Evolutionary conservation across 495 filamentous ascomycete species (phyloP).

Genomic region (Penicillium coprophilum): DNA sequence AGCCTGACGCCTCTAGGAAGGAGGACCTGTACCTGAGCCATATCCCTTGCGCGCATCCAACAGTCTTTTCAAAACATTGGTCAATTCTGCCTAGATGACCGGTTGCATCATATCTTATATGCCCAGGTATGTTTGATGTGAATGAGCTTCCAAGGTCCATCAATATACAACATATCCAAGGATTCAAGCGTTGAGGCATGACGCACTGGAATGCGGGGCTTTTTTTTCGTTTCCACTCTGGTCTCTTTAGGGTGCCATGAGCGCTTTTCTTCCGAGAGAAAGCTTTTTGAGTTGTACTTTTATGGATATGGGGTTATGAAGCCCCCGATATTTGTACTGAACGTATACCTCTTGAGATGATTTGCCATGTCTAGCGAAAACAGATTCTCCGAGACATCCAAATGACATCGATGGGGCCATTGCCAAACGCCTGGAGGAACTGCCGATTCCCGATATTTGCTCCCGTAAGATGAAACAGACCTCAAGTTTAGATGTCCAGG

Average conservation of each 20-base stretch:
- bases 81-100: slow-evolving; percentile 21
- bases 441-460: slow-evolving; percentile 12
- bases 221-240: slow-evolving; percentile 20
- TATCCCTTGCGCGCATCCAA: slow-evolving; percentile 26
- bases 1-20: not conserved
- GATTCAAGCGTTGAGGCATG: slow-evolving; percentile 3
- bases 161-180: too few species aligned
- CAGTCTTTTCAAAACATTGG: slow-evolving; percentile 5
- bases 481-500: not conserved
- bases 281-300: slow-evolving; percentile 1
- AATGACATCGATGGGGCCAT: slow-evolving; percentile 29
- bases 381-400: not conserved
- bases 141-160: too few species aligned
- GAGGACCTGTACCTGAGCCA: slow-evolving; percentile 31
- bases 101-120: slow-evolving; percentile 20
- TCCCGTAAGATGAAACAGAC: not conserved
- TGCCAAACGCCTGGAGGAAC: slow-evolving; percentile 3
- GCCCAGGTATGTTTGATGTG: too few species aligned
- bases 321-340: not conserved
- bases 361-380: slow-evolving; percentile 5
- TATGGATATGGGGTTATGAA: slow-evolving; percentile 1
- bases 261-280: not conserved
- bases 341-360: not conserved
- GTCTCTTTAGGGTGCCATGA: slow-evolving; percentile 13
- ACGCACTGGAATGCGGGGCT: slow-evolving; percentile 28